Evolutionary conservation across 768 basidiomycete genomes (phyloP).

Genomic region (Suillus fuscotomentosus): DNA sequence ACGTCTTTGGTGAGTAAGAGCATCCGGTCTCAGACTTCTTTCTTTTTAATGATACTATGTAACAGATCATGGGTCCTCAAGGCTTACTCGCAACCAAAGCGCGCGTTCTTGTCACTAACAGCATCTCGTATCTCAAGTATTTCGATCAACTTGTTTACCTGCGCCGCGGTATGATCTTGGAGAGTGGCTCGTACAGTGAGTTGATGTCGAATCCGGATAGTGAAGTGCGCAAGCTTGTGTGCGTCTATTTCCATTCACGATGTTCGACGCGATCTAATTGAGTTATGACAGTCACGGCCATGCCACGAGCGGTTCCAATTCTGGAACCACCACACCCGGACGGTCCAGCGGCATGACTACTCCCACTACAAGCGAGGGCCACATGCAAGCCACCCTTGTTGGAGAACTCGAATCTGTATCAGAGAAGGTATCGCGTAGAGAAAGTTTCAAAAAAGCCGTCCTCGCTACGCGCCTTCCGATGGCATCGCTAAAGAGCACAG

Average conservation of each 20-base stretch:
- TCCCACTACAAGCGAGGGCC: constrained; percentile 19
- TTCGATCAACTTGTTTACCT: constrained; percentile 77
- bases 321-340: constrained; percentile 55
- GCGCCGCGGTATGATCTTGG: constrained; percentile 79
- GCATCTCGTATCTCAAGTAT: constrained; percentile 76
- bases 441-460: constrained; percentile 57
- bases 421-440: constrained; percentile 57
- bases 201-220: constrained; percentile 60
- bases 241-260: constrained; percentile 24
- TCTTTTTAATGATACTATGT: neutral
- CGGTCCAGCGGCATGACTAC: constrained; percentile 25
- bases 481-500: constrained; percentile 67
- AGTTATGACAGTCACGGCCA: constrained; percentile 41
- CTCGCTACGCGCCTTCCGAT: constrained; percentile 41
- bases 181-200: constrained; percentile 63
- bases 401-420: constrained; percentile 34
- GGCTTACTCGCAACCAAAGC: constrained; percentile 84
- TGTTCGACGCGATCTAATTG: neutral
- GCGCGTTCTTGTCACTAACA: constrained; percentile 84
- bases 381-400: constrained; percentile 21
- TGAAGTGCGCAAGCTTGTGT: constrained; percentile 77
- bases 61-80: constrained; percentile 77
- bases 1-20: constrained; percentile 63
- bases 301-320: constrained; percentile 40
- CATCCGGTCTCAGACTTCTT: neutral